Evolutionary conservation across 176 grass and related monocot genomes (phyloP).

Genomic region (Rhynchospora breviuscula): DNA sequence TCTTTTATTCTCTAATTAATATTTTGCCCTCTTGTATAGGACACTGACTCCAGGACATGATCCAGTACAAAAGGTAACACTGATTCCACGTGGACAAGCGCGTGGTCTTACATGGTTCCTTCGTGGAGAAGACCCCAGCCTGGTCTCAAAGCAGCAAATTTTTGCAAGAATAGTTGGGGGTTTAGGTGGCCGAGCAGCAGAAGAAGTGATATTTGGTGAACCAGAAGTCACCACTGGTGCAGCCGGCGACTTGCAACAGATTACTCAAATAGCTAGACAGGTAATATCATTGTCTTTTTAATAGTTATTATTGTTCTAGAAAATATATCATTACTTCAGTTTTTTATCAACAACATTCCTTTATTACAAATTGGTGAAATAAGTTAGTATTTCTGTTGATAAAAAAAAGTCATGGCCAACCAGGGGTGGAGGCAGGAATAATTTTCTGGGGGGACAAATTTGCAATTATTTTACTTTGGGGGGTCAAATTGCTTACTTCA

Average conservation of each 20-base stretch:
- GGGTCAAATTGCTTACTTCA: too few species aligned
- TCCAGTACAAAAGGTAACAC: conserved; percentile 72
- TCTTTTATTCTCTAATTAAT: not conserved
- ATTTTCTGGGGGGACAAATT: too few species aligned
- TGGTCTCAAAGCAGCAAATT: conserved; percentile 65
- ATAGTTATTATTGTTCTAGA: not conserved
- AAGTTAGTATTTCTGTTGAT: not conserved
- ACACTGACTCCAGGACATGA: conserved; percentile 70
- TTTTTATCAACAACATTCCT: not conserved
- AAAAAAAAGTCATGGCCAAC: not conserved
- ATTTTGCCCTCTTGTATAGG: conserved; percentile 29
- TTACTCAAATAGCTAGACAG: conserved; percentile 64
- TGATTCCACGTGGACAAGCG: conserved; percentile 66
- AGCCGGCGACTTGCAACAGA: conserved; percentile 76
- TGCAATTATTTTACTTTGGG: too few species aligned
- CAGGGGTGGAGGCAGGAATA: too few species aligned
- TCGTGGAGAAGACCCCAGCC: conserved; percentile 41
- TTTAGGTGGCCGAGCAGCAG: conserved; percentile 65
- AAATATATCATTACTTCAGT: not conserved
- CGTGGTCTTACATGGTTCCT: conserved; percentile 79
- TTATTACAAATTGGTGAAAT: not conserved
- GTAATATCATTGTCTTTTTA: conserved; percentile 1
- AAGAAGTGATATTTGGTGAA: conserved; percentile 83
- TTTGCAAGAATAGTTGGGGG: conserved; percentile 73
- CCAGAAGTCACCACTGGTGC: conserved; percentile 74